Evolutionary conservation across 495 filamentous ascomycete species (phyloP).

Genomic region (Aspergillus leporis): DNA sequence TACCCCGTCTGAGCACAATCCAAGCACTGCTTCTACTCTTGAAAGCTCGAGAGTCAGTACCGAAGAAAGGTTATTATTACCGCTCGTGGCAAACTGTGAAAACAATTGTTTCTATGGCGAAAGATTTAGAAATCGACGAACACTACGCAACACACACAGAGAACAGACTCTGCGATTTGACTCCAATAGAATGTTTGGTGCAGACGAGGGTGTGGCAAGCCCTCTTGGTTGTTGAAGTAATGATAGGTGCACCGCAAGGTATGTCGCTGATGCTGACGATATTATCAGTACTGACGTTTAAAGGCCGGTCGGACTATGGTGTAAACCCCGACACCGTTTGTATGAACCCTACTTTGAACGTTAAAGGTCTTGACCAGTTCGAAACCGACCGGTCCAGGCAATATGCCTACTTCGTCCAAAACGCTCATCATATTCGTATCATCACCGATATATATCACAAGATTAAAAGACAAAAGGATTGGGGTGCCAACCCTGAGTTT

Average conservation of each 20-base stretch:
- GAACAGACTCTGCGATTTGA: constrained; percentile 67
- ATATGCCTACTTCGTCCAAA: constrained; percentile 75
- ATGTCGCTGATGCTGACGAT: constrained; percentile 19
- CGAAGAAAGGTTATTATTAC: constrained; percentile 94
- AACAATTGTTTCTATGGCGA: constrained; percentile 86
- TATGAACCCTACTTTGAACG: constrained; percentile 62
- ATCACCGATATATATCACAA: constrained; percentile 74
- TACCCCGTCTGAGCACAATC: constrained; percentile 88
- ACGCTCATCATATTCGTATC: constrained; percentile 75
- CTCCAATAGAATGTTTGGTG: constrained; percentile 71
- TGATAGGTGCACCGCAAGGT: constrained; percentile 97
- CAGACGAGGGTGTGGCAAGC: constrained; percentile 92
- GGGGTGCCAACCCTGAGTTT: constrained; percentile 85
- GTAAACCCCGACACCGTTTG: constrained; percentile 78
- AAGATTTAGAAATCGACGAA: constrained; percentile 88
- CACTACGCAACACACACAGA: constrained; percentile 76
- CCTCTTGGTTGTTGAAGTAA: constrained; percentile 81
- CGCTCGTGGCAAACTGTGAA: constrained; percentile 98
- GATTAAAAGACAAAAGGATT: constrained; percentile 82
- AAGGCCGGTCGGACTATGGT: constrained; percentile 81
- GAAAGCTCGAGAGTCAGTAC: constrained; percentile 88
- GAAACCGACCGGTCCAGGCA: constrained; percentile 80
- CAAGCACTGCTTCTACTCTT: constrained; percentile 86
- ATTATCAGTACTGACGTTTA: constrained; percentile 25
- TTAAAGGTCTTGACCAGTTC: constrained; percentile 68